Base-by-base conservation (phyloP, 2,329 filamentous ascomycete species). In the Paecilomyces formosus region DNA sequence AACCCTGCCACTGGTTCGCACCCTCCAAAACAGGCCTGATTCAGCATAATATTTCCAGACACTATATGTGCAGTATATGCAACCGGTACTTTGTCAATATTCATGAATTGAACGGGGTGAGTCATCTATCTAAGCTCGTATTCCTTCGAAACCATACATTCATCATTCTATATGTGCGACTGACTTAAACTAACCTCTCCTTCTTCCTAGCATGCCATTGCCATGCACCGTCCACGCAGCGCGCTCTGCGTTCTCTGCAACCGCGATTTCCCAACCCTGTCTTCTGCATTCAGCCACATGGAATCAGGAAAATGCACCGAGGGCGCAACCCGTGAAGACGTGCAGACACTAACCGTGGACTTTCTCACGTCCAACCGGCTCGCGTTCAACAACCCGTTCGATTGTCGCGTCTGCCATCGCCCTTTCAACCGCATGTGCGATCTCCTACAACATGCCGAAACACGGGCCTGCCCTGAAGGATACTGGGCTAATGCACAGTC, bases 401-500 rank as follows among this genome's bases (percentile, higher is more conserved):
- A 54, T 15, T 65, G 65, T 26, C 26, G 45, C n/a, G 52, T 55
- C 24, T 65, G 65, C 51, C 31, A 57, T 11, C 57, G 58, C 6
- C 13, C 55, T 15, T 66, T 63, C 55, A 33, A 53, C 2, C 58
- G 59, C 12, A 55, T 65, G 58, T 63, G 64, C 33, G 65, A 66
- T 35, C 56, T 65, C 11, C 52, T 66, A 49, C 65, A 66, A 55
- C 65, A 66, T 57, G 58, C 58, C 1, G 65, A 66, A 54, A 61
- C 61, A 1, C 58, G 54, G n/a, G 52, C 52, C 4, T 66, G 64
- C 35, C 18, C 21, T 4, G 60, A 61, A 31, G 62, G 63, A 11
- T 66, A 65, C 35, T 59, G 39, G 39, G 39, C 39, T 3, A n/a
- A 18, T 3, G 39, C 39, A 9, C 55, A 52, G 58, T 53, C 24